Base-by-base conservation (phyloP, 768 basidiomycete genomes). In the Russula virescens region DNA sequence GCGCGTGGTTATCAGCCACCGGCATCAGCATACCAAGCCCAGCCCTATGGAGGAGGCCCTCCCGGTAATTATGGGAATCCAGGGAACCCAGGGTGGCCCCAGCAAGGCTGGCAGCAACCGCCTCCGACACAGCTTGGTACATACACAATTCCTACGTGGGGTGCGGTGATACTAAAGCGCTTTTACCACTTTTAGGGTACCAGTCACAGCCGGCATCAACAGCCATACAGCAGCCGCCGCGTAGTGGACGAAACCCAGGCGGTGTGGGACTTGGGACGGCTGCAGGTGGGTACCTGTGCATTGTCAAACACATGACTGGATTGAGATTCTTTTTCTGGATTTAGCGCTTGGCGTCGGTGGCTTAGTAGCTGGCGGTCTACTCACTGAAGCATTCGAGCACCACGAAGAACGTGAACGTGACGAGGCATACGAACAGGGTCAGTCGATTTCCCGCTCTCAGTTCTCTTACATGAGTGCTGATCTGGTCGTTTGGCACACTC, bases 291-390 rank as follows among this genome's bases (percentile, higher is more conserved):
- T 8, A 4, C 31, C 8, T 31, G 3, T 31, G 31, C 31, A 31
- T 3, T 31, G 31, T 8, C 38, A 10, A 21, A 10, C 25, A 21
- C 35, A 23, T 40, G 49, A 34, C 42, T 40, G 31, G 53, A 25
- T 51, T 45, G 9, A 48, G 21, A 21, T 23, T 31, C 45, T 26
- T 26, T 48, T 48, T 54, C 26, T 50, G 28, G 34, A 16, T 34
- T 19, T 53, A 53, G 58, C 63, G 81, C 31, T 31, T 8, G 86
- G 79, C 66, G 87, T 81, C 68, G 87, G 77, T 18, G 88, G 85
- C 61, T 70, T 88, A n/a, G 69, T 86, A n/a, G 87, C 82, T 43
- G 88, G 88, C 61, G 74, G 75, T 3, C 71, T 89, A 48, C 68
- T 88, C 43, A 80, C 69, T 40, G 76, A 83, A 49, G 82, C 80